phyloP scores from a whole-genome alignment of 352 stramenopile species.

The Pythium graminicola region DNA sequence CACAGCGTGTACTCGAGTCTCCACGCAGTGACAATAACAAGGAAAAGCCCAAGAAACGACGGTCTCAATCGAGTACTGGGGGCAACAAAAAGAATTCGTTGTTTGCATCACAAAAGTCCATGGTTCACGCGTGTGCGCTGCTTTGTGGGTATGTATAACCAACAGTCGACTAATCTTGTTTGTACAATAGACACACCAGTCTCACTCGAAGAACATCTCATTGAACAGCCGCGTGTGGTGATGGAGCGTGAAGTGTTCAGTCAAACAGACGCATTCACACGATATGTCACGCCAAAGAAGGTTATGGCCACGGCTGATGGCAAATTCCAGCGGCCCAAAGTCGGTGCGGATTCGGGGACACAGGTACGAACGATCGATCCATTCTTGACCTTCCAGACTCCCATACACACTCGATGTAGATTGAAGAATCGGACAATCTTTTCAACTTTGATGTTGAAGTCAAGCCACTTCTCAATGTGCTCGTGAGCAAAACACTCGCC shows the following conservation, averaged over 20 bases:
- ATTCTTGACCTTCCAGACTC: too few species aligned
- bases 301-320: slow-evolving; percentile 36
- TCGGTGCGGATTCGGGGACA: slow-evolving; percentile 63
- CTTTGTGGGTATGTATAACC: not conserved
- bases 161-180: not conserved
- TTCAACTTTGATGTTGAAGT: slow-evolving; percentile 83
- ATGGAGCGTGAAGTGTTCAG: slow-evolving; percentile 41
- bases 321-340: slow-evolving; percentile 55
- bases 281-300: slow-evolving; percentile 29
- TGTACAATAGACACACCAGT: slow-evolving; percentile 37
- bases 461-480: slow-evolving; percentile 58
- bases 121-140: slow-evolving; percentile 32
- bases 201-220: slow-evolving; percentile 50
- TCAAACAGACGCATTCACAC: slow-evolving; percentile 64
- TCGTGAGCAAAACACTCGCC: slow-evolving; percentile 79
- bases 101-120: slow-evolving; percentile 28
- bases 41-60: slow-evolving; percentile 30
- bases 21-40: slow-evolving; percentile 14
- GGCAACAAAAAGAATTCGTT: slow-evolving; percentile 27
- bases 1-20: slow-evolving; percentile 11
- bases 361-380: slow-evolving; percentile 48
- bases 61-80: slow-evolving; percentile 17
- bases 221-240: slow-evolving; percentile 41
- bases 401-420: slow-evolving; percentile 31
- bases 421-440: slow-evolving; percentile 58